Evolutionary conservation across 139 green algal species (phyloP).

Genomic region (Chlorella sp.): DNA sequence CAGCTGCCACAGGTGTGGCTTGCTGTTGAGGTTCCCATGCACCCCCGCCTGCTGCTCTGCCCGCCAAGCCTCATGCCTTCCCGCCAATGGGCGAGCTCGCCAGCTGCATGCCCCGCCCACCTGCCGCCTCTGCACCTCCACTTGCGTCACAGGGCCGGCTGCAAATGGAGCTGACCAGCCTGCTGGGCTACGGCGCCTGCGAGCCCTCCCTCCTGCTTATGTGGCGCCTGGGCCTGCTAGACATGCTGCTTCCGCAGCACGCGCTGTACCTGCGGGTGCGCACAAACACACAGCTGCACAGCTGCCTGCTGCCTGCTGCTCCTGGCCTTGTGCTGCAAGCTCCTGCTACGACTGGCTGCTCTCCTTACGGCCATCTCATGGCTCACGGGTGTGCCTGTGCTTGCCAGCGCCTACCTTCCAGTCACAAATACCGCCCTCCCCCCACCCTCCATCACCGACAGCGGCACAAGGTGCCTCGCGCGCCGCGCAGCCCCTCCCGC

Average conservation of each 20-base stretch:
- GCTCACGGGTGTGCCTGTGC: too few relatives aligned
- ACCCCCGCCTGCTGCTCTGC: too few relatives aligned
- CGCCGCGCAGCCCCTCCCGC: background rate
- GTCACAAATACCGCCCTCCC: background rate
- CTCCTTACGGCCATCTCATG: too few relatives aligned
- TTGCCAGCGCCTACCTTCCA: too few relatives aligned
- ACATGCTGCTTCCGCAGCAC: slow-evolving; percentile 53
- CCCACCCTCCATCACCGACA: background rate
- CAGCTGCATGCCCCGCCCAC: too few relatives aligned
- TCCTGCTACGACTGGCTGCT: too few relatives aligned
- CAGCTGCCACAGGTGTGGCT: slow-evolving; percentile 13
- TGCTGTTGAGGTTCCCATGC: too few relatives aligned
- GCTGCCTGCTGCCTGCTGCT: too few relatives aligned
- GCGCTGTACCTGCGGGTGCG: slow-evolving; percentile 33
- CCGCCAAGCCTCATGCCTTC: too few relatives aligned
- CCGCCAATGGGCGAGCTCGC: too few relatives aligned
- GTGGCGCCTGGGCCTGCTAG: slow-evolving; percentile 49
- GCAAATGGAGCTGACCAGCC: slow-evolving; percentile 47
- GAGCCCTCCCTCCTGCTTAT: slow-evolving; percentile 44
- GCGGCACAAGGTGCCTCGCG: background rate
- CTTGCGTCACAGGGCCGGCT: slow-evolving; percentile 21
- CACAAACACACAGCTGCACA: too few relatives aligned
- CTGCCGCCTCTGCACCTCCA: background rate
- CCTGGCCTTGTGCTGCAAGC: too few relatives aligned
- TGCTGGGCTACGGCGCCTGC: slow-evolving; percentile 53